Evolutionary conservation across 2,329 filamentous ascomycete species (phyloP), one percentile per base, ranked within the genome.

Genomic region (Pleurostoma richardsiae): DNA sequence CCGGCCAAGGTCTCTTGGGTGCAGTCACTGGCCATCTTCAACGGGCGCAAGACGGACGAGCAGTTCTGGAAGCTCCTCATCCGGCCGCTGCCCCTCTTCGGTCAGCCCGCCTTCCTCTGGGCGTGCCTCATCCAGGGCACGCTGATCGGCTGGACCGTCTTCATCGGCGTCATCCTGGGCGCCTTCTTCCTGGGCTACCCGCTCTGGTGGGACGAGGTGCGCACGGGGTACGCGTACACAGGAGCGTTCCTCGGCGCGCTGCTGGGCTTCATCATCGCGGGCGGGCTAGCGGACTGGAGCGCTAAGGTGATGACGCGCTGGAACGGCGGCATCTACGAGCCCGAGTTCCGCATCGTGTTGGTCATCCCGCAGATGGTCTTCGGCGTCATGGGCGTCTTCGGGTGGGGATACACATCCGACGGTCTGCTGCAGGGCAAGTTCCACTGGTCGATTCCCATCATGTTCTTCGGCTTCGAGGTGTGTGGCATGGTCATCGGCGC

Each of bases 131-230:
- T 91, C 43, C 91, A 96, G 73, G 91, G 91, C 11, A 82, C 88
- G 4, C 81, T 96, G 60, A 96, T 96, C 59, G 92, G 91, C 53
- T 97, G 92, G 91, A 95, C 91, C 1, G 88, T 96, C 11, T 89
- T 96, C 60, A 92, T 95, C 54, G 87, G 88, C 47, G 85, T 94
- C 50, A 82, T 94, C 54, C 71, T 95, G 41, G 86, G 85, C n/a
- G 81, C 85, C 49, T 84, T 95, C 54, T 92, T 94, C 69, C 77
- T 95, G 41, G 84, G 85, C 2, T 85, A 86, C 2, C 88, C 89
- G 1, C 79, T 91, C 39, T 94, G 83, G 72, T 96, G 91, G 79
- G 74, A 82, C 56, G 85, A 94, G 67, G 82, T 88, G 44, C 70
- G 88, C 59, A 89, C 88, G 2, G 91, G 91, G n/a, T 90, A 92